Evolutionary conservation across 257 asterid species (phyloP).

Genomic region (Solanum raphanifolium): DNA sequence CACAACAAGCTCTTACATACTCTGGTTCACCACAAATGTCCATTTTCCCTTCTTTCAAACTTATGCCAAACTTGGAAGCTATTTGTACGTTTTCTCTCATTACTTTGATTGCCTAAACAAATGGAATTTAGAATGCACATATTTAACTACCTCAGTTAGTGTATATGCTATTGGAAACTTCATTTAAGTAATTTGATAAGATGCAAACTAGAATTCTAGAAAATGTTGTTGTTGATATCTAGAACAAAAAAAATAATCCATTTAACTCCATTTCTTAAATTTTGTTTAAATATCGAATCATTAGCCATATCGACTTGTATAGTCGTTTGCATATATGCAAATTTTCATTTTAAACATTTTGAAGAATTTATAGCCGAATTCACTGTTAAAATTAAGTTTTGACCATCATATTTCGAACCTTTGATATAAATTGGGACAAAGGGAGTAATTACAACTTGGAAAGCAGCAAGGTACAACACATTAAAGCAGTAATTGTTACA

Average conservation of each 20-base stretch:
- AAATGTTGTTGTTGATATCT: neutral
- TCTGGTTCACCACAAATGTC: constrained; percentile 20
- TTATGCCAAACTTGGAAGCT: constrained; percentile 17
- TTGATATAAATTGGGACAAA: neutral
- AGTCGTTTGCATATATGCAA: neutral
- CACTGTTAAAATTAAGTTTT: neutral
- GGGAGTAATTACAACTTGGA: too few relatives aligned
- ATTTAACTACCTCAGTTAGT: neutral
- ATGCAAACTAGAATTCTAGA: neutral
- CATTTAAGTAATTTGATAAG: neutral
- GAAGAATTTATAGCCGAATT: neutral
- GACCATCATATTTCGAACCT: too few relatives aligned
- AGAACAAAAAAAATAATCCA: neutral
- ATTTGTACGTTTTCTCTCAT: constrained; percentile 20
- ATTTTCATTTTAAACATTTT: too few relatives aligned
- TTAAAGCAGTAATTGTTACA: neutral
- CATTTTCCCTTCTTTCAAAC: constrained; percentile 1
- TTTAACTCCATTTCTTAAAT: neutral
- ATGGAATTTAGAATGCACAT: neutral
- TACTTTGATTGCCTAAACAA: constrained; percentile 20
- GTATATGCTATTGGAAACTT: neutral
- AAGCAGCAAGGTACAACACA: neutral
- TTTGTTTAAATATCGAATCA: too few relatives aligned
- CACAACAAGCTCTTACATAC: constrained; percentile 28
- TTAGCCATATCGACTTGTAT: neutral